A percentile compares a stretch with the other conserved stretches of the same genome.
phyloP scores from a whole-genome alignment of 2,329 filamentous ascomycete genomes.

The Coniochaeta pulveracea region DNA sequence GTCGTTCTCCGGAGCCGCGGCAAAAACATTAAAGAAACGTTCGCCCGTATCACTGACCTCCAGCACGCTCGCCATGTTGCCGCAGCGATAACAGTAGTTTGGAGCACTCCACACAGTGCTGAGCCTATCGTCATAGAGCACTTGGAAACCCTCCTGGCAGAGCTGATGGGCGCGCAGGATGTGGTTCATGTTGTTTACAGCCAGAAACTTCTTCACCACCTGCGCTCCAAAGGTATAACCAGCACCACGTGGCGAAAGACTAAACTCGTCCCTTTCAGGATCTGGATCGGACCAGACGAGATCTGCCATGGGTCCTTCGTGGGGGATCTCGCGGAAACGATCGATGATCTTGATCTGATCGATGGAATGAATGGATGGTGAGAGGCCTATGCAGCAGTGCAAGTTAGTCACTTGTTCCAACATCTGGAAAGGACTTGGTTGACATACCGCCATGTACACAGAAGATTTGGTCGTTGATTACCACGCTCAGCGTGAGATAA shows the following conservation, averaged over 20 bases:
- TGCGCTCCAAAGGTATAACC: slow-evolving; percentile 97
- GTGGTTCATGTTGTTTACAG: slow-evolving; percentile 95
- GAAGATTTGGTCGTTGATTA: slow-evolving; percentile 98
- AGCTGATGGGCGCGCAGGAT: slow-evolving; percentile 97
- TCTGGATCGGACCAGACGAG: slow-evolving; percentile 98
- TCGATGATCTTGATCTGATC: slow-evolving; percentile 99
- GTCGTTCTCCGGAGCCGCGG: slow-evolving; percentile 93
- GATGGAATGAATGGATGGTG: slow-evolving; percentile 89
- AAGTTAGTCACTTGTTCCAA: no score
- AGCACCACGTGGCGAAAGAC: slow-evolving; percentile 80
- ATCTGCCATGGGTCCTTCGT: slow-evolving; percentile 99
- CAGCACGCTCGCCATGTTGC: slow-evolving; percentile 92
- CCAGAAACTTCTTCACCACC: slow-evolving; percentile 95
- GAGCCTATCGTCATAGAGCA: slow-evolving; percentile 86
- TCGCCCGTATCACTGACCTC: slow-evolving; percentile 92
- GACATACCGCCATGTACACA: slow-evolving; percentile 79
- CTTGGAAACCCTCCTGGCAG: slow-evolving; percentile 95
- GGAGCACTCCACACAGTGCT: slow-evolving; percentile 98
- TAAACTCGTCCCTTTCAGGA: slow-evolving; percentile 95
- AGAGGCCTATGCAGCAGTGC: slow-evolving; percentile 58
- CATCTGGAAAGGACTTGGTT: no score
- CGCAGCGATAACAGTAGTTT: slow-evolving; percentile 91
- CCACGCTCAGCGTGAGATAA: slow-evolving; percentile 89
- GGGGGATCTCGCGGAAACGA: slow-evolving; percentile 94
- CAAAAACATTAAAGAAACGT: slow-evolving; percentile 95